A percentile compares a stretch with the other conserved stretches of the same genome.
These are phyloP conservation scores for Leersia perrieri DNA, from an alignment of 176 grass and related monocot species.

Conservation along the genomic window DNA sequence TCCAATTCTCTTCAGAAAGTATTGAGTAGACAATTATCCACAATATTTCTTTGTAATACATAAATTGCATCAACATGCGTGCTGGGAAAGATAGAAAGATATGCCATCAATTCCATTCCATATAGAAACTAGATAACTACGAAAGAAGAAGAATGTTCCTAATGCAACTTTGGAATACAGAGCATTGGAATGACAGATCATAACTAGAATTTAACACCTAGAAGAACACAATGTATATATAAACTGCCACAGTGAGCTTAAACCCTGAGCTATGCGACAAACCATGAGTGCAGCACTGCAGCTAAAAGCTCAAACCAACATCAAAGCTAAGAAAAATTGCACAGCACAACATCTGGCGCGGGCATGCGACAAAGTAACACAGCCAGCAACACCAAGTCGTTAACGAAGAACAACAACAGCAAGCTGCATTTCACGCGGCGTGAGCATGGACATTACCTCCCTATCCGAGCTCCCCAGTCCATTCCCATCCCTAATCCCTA, in stretches of 20 bases:
- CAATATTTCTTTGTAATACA: background rate
- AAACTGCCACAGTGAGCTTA: background rate
- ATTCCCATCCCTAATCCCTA: background rate
- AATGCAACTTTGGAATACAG: background rate
- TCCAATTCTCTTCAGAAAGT: background rate
- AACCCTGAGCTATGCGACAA: background rate
- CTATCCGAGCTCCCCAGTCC: background rate
- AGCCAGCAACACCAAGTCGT: background rate
- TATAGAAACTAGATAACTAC: background rate
- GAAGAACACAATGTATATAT: background rate
- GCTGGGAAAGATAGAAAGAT: background rate
- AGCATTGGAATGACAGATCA: background rate
- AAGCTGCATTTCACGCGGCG: conserved; percentile 9
- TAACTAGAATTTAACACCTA: background rate
- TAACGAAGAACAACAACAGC: background rate
- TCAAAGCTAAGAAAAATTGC: background rate
- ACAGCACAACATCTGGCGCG: background rate
- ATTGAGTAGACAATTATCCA: background rate
- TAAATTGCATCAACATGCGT: background rate
- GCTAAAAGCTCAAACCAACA: background rate
- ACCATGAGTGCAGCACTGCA: background rate
- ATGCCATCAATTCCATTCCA: background rate
- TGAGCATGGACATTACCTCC: background rate
- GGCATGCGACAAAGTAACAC: background rate
- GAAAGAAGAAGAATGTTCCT: background rate